A percentile compares a stretch with the other conserved stretches of the same genome.
These are phyloP conservation scores for Globisporangium apiculatum DNA, from an alignment of 352 stramenopile species.

Conservation along the genomic window DNA sequence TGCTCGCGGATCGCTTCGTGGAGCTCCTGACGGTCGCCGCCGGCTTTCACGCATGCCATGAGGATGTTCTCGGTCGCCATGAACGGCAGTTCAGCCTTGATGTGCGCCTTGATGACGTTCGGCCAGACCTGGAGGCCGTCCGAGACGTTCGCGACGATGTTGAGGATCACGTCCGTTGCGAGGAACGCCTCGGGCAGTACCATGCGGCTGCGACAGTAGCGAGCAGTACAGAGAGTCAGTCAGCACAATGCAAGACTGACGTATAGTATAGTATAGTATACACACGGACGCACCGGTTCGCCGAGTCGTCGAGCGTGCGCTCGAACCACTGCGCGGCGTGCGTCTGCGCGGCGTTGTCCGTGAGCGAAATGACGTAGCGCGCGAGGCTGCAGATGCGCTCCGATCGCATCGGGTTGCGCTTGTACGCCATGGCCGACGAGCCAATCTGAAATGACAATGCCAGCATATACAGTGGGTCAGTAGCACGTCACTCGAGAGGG, in stretches of 20 bases:
- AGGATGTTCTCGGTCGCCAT: slow-evolving; percentile 99
- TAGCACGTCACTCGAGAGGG: neutral
- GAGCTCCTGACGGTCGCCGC: slow-evolving; percentile 96
- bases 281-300: slow-evolving; percentile 79
- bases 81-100: slow-evolving; percentile 98
- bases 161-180: slow-evolving; percentile 97
- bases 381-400: slow-evolving; percentile 97
- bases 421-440: slow-evolving; percentile 99
- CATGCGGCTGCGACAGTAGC: slow-evolving; percentile 71
- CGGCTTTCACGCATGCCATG: slow-evolving; percentile 98
- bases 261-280: neutral
- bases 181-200: slow-evolving; percentile 97
- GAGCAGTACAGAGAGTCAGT: neutral
- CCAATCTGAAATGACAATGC: slow-evolving; percentile 70
- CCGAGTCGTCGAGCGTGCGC: slow-evolving; percentile 98
- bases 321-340: slow-evolving; percentile 99
- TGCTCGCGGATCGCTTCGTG: slow-evolving; percentile 98
- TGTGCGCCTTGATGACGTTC: slow-evolving; percentile 96
- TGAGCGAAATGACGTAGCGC: slow-evolving; percentile 98
- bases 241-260: neutral
- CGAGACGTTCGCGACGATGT: slow-evolving; percentile 95
- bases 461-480: neutral
- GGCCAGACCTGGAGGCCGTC: slow-evolving; percentile 95
- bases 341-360: slow-evolving; percentile 94
- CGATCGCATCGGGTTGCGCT: slow-evolving; percentile 98